phyloP scores from a whole-genome alignment of 2,329 filamentous ascomycete genomes.

The Teratosphaeria nubilosa region DNA sequence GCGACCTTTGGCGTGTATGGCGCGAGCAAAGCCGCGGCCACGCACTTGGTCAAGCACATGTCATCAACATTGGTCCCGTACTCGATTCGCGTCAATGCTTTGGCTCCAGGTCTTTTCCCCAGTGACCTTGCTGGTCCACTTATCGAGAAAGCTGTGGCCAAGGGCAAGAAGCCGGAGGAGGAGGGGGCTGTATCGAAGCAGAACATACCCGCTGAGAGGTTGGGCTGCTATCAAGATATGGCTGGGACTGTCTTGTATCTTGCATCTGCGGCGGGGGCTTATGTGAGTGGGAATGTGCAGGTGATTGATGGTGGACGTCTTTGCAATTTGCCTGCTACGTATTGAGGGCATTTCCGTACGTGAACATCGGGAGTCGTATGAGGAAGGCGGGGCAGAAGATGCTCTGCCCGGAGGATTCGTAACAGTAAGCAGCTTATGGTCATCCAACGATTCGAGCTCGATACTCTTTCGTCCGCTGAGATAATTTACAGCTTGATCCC shows the following conservation, averaged over 20 bases:
- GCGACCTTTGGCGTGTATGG: constrained; percentile 32
- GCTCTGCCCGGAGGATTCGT: too few species aligned
- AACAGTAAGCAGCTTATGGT: too few species aligned
- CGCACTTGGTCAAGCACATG: constrained; percentile 41
- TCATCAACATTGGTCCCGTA: constrained; percentile 31
- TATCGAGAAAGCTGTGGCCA: constrained; percentile 21
- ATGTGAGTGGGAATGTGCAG: constrained; percentile 54
- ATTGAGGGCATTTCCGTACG: constrained; percentile 2
- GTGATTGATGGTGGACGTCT: constrained; percentile 29
- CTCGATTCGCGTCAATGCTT: constrained; percentile 40
- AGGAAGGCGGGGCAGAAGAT: too few species aligned
- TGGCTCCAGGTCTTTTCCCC: constrained; percentile 49
- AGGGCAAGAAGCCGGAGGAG: constrained; percentile 25
- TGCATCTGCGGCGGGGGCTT: constrained; percentile 53
- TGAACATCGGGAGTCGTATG: too few species aligned
- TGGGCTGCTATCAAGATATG: constrained; percentile 41
- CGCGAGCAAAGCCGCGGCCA: constrained; percentile 38
- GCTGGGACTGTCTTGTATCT: constrained; percentile 53
- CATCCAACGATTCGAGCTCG: too few species aligned
- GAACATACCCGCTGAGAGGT: constrained; percentile 46
- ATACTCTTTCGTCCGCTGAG: too few species aligned
- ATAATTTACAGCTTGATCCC: too few species aligned
- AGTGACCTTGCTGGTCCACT: constrained; percentile 50
- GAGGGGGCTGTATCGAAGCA: constrained; percentile 32
- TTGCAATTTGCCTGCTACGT: constrained; percentile 10